phyloP scores from a whole-genome alignment of 2,329 filamentous ascomycete genomes.

The Byssoonygena ceratinophila region DNA sequence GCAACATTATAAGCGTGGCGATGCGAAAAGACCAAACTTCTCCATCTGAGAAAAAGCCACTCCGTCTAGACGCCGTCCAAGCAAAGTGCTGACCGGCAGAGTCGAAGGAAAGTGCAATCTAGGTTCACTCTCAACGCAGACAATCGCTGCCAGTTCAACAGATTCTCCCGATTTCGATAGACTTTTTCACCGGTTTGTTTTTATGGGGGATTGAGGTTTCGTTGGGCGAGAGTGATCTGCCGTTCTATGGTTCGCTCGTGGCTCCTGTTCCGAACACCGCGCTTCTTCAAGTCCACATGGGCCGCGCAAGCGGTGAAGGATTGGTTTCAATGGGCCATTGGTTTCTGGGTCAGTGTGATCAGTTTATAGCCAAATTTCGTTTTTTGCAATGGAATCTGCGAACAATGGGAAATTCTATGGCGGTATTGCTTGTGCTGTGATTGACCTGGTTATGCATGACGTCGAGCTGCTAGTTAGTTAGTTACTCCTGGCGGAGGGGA shows the following conservation, averaged over 20 bases:
- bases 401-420: neutral
- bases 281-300: neutral
- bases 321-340: neutral
- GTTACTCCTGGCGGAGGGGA: no score
- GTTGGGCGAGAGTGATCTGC: neutral
- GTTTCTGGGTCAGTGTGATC: no score
- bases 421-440: neutral
- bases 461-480: neutral
- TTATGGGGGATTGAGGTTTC: neutral
- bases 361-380: neutral
- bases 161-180: neutral
- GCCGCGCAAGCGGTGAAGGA: neutral
- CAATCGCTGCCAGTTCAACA: neutral
- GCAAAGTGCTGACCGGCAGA: neutral
- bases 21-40: neutral
- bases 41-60: slow-evolving; percentile 3
- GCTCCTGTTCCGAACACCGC: neutral
- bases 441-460: neutral
- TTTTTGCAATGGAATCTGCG: neutral
- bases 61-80: neutral
- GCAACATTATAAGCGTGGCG: slow-evolving; percentile 34
- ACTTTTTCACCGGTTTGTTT: neutral
- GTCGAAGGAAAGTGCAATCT: neutral
- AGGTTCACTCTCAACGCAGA: neutral
- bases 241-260: slow-evolving; percentile 7